Base-by-base conservation (phyloP, 371 early-diverging fungal species). In the Catenaria anguillulae region DNA sequence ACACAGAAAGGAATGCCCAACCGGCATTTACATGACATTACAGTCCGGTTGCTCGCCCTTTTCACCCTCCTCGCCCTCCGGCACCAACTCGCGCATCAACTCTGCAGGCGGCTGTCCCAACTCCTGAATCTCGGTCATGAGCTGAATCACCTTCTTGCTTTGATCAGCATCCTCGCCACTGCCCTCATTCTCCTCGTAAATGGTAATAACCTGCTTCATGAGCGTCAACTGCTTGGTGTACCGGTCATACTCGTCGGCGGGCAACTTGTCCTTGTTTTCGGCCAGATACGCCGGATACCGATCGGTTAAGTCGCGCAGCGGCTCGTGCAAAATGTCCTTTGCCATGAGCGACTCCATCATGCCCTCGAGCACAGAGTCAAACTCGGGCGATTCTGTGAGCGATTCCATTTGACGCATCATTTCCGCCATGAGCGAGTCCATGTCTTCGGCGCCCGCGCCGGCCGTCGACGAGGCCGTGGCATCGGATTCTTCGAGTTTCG, bases 101-200 rank as follows among this genome's bases (percentile, higher is more conserved):
- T 84, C 89, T 33, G 85, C 83, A 12, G 96, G 96, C 26, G 96
- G 96, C 65, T 92, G 90, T 23, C 96, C 96, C 46, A 81, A 81
- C 55, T 90, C 91, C 79, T 95, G 96, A 89, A 95, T 90, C 83
- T 87, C 64, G 34, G 37, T 24, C 36, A 62, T 36, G 37, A 95
- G 77, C 50, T 87, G 86, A 60, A 83, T 80, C 33, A 92, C 79
- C 29, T 76, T 75, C 63, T 85, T 88, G 10, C 17, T 5, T 5
- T 5, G 10, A 17, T 40, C 40, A n/a, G n/a, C n/a, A n/a, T n/a
- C n/a, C n/a, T n/a, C n/a, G n/a, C n/a, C n/a, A 5, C 10, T 10
- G 59, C 69, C 73, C 56, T 80, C 81, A 55, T 73, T 75, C 68
- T 85, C 84, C 60, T 78, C 80, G 68, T 87, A 93, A 50, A 83